These are phyloP conservation scores for Petunia hybrid DNA, from an alignment of 305 asterid species.

Conservation along the genomic window DNA sequence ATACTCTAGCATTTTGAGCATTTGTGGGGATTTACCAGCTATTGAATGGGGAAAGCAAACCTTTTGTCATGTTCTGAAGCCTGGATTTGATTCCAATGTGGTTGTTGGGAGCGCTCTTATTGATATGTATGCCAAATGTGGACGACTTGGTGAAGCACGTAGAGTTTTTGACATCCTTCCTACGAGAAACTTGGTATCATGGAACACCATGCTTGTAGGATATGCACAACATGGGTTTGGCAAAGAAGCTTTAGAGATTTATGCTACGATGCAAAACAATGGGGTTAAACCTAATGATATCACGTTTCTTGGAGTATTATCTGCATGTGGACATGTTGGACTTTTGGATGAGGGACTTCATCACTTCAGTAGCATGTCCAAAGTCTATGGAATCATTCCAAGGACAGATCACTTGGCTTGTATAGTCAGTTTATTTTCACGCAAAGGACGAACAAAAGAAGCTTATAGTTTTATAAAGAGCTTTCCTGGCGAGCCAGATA, in stretches of 20 bases:
- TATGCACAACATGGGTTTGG: conserved; percentile 81
- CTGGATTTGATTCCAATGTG: conserved; percentile 66
- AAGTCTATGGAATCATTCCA: conserved; percentile 56
- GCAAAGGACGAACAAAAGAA: conserved; percentile 63
- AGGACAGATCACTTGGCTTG: conserved; percentile 75
- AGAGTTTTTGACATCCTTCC: conserved; percentile 65
- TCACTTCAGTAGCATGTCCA: conserved; percentile 64
- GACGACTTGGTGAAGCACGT: conserved; percentile 59
- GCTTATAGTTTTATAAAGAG: conserved; percentile 59
- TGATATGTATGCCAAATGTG: conserved; percentile 88
- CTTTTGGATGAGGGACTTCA: conserved; percentile 62
- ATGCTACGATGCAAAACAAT: conserved; percentile 49
- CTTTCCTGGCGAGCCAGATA: conserved; percentile 51
- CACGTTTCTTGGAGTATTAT: conserved; percentile 71
- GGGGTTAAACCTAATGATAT: conserved; percentile 59
- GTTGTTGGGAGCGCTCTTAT: conserved; percentile 78
- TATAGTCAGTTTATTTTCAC: conserved; percentile 65
- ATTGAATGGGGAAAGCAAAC: conserved; percentile 84
- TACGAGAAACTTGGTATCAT: conserved; percentile 62
- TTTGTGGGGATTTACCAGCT: conserved; percentile 78
- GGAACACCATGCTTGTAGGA: conserved; percentile 82
- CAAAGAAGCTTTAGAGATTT: conserved; percentile 68
- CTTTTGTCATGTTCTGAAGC: conserved; percentile 64
- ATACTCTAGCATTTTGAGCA: conserved; percentile 67
- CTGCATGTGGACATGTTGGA: conserved; percentile 77